Evolutionary conservation across 2,329 filamentous ascomycete species (phyloP), one percentile per base, ranked within the genome.

Genomic region (Venturia aucupariae): DNA sequence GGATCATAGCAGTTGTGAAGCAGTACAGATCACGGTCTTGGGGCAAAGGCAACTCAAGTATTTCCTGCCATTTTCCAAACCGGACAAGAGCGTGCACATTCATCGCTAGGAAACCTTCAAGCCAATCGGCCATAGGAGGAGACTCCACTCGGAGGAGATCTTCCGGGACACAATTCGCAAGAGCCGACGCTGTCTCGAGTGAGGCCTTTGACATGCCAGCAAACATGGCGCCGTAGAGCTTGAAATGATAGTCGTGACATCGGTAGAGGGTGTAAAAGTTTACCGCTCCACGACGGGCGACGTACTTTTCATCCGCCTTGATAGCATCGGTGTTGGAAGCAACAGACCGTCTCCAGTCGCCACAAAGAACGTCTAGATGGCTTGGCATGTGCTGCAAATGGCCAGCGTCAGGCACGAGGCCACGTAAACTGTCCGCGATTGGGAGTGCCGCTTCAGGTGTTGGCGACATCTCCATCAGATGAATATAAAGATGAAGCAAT

Each of bases 181-280:
- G 80, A 55, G 79, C 76, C 0, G 71, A 68, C 0, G 83, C 82
- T 0, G 87, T 86, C 0, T 87, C 81, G 1, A 92, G 72, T 0
- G 88, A 86, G 13, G 86, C 77, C 30, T 76, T 72, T 1, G 80
- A 87, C 71, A 88, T 83, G 0, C 86, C 90, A 0, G 87, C 83
- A 68, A 92, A 88, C 88, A 92, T 90, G 65, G 89, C 88, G 0
- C 86, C 86, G 71, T 92, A 92, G 61, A 92, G 82, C 2, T 84
- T 81, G 67, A 90, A 91, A 71, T 92, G 89, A 69, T 86, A 87
- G 70, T 92, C 80, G 71, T 93, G 90, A 61, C 83, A 82, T 17
- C 89, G 83, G 72, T 92, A 93, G 5, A 92, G 80, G 0, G 86
- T 87, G 75, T 92, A 93, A 72, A 92, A 92, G 71, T 89, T 89